Percentiles rank a stretch among this genome's conserved stretches.
These are phyloP conservation scores for Cryptococcus neoformans DNA, from an alignment of 1,284 basidiomycete genomes.

Conservation along the genomic window DNA sequence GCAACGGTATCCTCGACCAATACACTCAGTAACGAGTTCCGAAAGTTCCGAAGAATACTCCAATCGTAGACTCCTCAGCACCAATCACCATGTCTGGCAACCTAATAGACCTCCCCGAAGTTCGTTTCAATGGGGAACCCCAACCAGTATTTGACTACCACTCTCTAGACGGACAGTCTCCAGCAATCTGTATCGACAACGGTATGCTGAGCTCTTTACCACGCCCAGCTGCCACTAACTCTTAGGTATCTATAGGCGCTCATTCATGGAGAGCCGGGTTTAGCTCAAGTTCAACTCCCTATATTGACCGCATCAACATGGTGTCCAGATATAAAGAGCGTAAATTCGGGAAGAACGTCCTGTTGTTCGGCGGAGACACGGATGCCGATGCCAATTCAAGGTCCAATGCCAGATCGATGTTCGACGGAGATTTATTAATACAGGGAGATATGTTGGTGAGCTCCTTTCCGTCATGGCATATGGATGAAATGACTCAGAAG, in stretches of 20 bases:
- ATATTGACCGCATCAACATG: constrained; percentile 66
- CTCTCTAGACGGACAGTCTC: constrained; percentile 27
- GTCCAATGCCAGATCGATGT: constrained; percentile 71
- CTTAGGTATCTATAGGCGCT: constrained; percentile 54
- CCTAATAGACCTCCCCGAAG: constrained; percentile 34
- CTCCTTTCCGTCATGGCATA: background rate
- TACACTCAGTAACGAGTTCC: no score
- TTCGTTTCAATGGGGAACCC: constrained; percentile 17
- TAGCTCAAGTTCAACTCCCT: constrained; percentile 50
- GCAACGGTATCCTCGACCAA: no score
- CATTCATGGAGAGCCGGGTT: constrained; percentile 89
- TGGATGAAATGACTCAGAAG: background rate
- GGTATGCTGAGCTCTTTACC: constrained; percentile 46
- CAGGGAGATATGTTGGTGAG: constrained; percentile 85
- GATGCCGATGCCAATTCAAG: constrained; percentile 79
- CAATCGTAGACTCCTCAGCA: no score
- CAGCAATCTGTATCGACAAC: constrained; percentile 81
- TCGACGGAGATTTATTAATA: constrained; percentile 85
- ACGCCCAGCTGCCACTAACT: background rate
- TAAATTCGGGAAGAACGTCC: constrained; percentile 69
- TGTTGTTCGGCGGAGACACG: constrained; percentile 79
- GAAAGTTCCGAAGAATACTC: no score
- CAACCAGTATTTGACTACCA: constrained; percentile 34
- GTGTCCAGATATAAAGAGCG: constrained; percentile 85
- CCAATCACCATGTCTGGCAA: constrained; percentile 5